These are phyloP conservation scores for Hypericum androsaemum DNA, from an alignment of 345 rosid genomes.

Conservation along the genomic window DNA sequence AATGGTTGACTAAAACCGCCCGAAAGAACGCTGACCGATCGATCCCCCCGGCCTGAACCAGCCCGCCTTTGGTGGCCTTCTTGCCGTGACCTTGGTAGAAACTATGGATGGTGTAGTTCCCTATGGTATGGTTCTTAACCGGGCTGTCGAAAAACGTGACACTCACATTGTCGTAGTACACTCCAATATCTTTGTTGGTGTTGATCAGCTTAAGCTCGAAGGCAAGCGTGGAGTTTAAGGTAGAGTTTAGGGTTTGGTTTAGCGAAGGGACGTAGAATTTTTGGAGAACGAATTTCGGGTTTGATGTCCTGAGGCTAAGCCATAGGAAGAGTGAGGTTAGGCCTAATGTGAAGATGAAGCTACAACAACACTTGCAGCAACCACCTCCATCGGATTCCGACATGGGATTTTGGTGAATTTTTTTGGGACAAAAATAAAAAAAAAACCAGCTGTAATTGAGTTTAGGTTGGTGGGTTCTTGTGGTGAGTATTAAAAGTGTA, in stretches of 20 bases:
- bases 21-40: conserved; percentile 19
- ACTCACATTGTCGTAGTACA: conserved; percentile 49
- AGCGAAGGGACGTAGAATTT: conserved; percentile 52
- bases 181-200: conserved; percentile 62
- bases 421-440: no score
- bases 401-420: conserved; percentile 13
- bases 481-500: no score
- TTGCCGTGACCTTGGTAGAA: conserved; percentile 62
- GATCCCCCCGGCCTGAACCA: background rate
- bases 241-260: conserved; percentile 24
- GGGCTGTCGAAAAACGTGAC: conserved; percentile 27
- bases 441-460: no score
- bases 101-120: conserved; percentile 17
- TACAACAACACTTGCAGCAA: conserved; percentile 42
- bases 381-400: conserved; percentile 15
- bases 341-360: conserved; percentile 47
- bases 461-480: no score
- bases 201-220: conserved; percentile 42
- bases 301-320: conserved; percentile 53
- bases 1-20: conserved; percentile 27
- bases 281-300: conserved; percentile 43
- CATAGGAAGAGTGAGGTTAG: conserved; percentile 60
- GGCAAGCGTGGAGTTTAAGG: conserved; percentile 27
- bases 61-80: conserved; percentile 40
- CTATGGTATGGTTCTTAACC: conserved; percentile 7